Percentiles rank a stretch among this genome's conserved stretches.
Conservation (phyloP, 371 early-diverging fungal species). For the Rhizopus delemar region DNA sequence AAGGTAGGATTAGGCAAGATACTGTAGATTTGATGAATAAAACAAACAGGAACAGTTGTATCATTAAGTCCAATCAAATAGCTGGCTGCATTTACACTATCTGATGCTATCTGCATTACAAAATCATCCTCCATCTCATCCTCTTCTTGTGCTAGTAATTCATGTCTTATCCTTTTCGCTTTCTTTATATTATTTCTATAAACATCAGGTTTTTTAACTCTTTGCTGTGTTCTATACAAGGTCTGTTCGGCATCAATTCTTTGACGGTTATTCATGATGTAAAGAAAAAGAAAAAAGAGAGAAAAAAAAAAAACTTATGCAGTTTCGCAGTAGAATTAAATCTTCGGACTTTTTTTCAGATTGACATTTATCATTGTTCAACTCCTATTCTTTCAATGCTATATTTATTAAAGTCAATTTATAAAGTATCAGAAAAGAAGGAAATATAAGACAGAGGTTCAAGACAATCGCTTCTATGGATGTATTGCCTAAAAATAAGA, state of each 20-base stretch:
- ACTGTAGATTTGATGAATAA: conserved; percentile 45
- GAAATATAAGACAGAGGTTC: no score
- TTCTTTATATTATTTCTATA: conserved; percentile 24
- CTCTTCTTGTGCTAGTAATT: conserved; percentile 9
- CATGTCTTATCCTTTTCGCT: background rate
- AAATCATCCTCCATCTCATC: conserved; percentile 17
- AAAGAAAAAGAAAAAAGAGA: background rate
- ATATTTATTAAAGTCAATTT: no score
- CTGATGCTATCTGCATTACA: conserved; percentile 16
- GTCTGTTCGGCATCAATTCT: conserved; percentile 13
- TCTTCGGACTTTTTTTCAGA: no score
- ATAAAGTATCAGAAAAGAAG: no score
- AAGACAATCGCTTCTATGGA: no score
- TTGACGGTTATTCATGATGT: background rate
- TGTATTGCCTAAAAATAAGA: no score
- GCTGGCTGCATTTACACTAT: conserved; percentile 36
- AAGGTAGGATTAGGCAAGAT: conserved; percentile 34
- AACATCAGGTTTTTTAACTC: conserved; percentile 29
- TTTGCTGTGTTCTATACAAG: conserved; percentile 17
- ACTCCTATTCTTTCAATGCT: no score
- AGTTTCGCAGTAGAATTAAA: no score
- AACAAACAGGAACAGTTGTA: conserved; percentile 25
- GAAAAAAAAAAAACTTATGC: no score
- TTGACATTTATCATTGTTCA: no score
- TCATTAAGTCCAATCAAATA: conserved; percentile 26